Evolutionary conservation across 306 rosid species (phyloP).

Genomic region (Lablab purpureus): DNA sequence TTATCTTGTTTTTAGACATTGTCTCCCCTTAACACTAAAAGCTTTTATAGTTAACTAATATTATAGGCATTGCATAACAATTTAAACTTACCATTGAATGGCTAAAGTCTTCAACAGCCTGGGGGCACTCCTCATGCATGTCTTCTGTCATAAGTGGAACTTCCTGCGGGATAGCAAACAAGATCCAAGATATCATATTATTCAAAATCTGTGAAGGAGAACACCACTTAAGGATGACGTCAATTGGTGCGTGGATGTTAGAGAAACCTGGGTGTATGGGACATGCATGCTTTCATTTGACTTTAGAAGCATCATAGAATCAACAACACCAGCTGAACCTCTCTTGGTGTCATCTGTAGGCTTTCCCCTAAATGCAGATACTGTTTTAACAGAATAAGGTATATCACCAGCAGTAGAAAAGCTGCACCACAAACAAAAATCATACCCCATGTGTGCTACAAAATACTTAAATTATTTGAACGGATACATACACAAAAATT

Average conservation of each 20-base stretch:
- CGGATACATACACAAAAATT: conserved; percentile 3
- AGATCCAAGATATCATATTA: conserved; percentile 32
- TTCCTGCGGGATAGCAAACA: conserved; percentile 60
- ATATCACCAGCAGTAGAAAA: conserved; percentile 55
- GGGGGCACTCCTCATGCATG: conserved; percentile 97
- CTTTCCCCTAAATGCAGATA: conserved; percentile 44
- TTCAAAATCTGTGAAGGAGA: conserved; percentile 32
- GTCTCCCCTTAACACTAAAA: conserved; percentile 16
- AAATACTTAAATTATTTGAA: conserved; percentile 29
- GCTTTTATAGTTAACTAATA: neutral
- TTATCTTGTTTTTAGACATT: conserved; percentile 33
- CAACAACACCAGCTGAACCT: conserved; percentile 80
- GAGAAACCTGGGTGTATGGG: conserved; percentile 88
- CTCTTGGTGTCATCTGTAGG: conserved; percentile 62
- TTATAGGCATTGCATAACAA: conserved; percentile 33
- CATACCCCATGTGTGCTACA: conserved; percentile 32
- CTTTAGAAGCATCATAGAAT: conserved; percentile 83
- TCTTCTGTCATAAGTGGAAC: conserved; percentile 97
- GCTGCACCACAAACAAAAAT: conserved; percentile 49
- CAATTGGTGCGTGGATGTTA: conserved; percentile 35
- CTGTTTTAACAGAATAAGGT: conserved; percentile 47
- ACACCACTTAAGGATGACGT: conserved; percentile 25
- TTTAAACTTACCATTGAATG: conserved; percentile 82
- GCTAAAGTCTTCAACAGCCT: conserved; percentile 84
- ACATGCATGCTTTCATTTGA: conserved; percentile 84